Evolutionary conservation across 129 eudicot species (phyloP).

Genomic region (carrot (Daucus carota)): DNA sequence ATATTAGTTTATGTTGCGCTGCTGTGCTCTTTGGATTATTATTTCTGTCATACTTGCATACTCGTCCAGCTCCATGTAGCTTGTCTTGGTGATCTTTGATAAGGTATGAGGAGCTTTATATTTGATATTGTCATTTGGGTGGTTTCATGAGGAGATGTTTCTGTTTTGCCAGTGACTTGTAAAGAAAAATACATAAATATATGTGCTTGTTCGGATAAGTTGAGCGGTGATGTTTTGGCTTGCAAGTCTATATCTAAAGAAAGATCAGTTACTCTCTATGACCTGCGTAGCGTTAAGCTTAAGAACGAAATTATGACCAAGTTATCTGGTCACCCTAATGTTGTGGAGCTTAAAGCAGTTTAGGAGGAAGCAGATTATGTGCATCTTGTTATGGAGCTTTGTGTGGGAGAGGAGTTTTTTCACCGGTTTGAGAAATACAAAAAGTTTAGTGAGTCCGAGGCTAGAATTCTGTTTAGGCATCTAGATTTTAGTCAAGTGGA

Average conservation of each 20-base stretch:
- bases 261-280: constrained; percentile 55
- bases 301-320: constrained; percentile 77
- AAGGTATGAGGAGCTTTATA: too few relatives aligned
- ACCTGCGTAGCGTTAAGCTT: constrained; percentile 60
- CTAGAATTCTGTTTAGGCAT: constrained; percentile 49
- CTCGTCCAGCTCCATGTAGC: too few relatives aligned
- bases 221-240: constrained; percentile 55
- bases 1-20: constrained; percentile 41
- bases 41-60: too few relatives aligned
- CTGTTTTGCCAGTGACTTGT: too few relatives aligned
- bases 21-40: constrained; percentile 50
- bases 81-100: too few relatives aligned
- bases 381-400: constrained; percentile 82
- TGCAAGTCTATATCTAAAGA: constrained; percentile 86
- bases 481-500: not conserved
- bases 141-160: too few relatives aligned
- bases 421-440: constrained; percentile 62
- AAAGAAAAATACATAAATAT: too few relatives aligned
- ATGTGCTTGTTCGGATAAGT: constrained; percentile 57
- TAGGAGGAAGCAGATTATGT: constrained; percentile 78
- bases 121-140: too few relatives aligned
- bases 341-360: constrained; percentile 73
- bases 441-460: constrained; percentile 54
- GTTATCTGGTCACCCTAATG: constrained; percentile 76
- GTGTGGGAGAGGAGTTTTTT: constrained; percentile 87